These are phyloP conservation scores for Pythium diclinum DNA, from an alignment of 352 stramenopile genomes.

Conservation along the genomic window DNA sequence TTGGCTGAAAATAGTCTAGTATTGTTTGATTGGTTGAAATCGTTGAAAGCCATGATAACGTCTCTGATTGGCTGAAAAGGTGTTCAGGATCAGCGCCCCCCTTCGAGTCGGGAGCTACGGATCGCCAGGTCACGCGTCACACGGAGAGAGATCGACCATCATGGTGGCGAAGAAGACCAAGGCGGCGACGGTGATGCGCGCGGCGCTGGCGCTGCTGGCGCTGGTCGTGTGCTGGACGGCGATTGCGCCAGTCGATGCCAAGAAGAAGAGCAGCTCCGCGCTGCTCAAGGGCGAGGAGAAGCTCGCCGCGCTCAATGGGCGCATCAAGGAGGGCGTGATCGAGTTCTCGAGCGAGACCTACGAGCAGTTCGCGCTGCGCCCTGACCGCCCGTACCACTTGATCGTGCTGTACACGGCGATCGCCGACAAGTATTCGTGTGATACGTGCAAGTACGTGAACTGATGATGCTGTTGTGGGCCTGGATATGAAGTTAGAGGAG, in stretches of 20 bases:
- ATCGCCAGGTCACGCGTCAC: slow-evolving; percentile 25
- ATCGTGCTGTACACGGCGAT: slow-evolving; percentile 78
- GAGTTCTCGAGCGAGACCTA: slow-evolving; percentile 57
- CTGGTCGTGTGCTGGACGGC: slow-evolving; percentile 30
- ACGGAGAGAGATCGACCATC: slow-evolving; percentile 21
- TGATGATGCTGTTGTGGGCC: not conserved
- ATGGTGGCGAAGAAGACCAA: slow-evolving; percentile 6
- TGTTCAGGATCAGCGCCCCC: slow-evolving; percentile 20
- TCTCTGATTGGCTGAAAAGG: slow-evolving; percentile 25
- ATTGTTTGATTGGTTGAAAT: slow-evolving; percentile 11
- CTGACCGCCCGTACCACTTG: slow-evolving; percentile 78
- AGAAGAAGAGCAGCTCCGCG: slow-evolving; percentile 27
- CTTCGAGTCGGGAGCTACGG: slow-evolving; percentile 9
- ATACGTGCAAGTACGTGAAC: slow-evolving; percentile 58
- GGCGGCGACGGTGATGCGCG: slow-evolving; percentile 24
- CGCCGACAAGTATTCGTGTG: slow-evolving; percentile 71
- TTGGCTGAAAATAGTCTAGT: slow-evolving; percentile 12
- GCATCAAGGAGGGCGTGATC: slow-evolving; percentile 58
- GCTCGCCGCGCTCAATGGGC: slow-evolving; percentile 47
- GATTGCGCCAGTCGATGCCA: slow-evolving; percentile 35
- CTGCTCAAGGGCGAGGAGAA: slow-evolving; percentile 58
- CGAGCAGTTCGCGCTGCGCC: slow-evolving; percentile 48
- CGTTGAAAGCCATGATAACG: not conserved
- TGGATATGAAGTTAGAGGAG: not conserved
- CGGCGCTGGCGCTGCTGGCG: slow-evolving; percentile 38